A percentile compares a stretch with the other conserved stretches of the same genome.
phyloP scores from a whole-genome alignment of 73 alveolate species.

The Tetrahymena malaccensis region DNA sequence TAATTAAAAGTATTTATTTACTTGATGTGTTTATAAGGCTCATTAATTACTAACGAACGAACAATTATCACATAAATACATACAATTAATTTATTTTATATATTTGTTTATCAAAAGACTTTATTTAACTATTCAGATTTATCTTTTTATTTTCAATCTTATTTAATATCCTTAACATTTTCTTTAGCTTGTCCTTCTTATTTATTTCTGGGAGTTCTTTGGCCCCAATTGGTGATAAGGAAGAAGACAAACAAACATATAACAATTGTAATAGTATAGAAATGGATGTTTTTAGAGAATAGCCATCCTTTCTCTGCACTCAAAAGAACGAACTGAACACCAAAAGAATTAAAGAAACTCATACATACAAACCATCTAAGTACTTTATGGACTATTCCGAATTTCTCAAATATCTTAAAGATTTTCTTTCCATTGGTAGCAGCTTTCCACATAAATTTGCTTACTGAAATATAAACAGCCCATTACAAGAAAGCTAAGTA shows the following conservation, averaged over 20 bases:
- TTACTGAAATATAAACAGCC: slow-evolving; percentile 2
- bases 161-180: not conserved
- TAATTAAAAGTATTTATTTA: no score
- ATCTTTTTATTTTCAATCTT: not conserved
- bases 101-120: not conserved
- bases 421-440: not conserved
- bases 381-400: not conserved
- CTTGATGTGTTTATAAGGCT: no score
- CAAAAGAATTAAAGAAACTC: not conserved
- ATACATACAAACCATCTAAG: not conserved
- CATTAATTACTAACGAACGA: no score
- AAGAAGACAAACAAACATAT: not conserved
- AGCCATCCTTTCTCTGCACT: not conserved
- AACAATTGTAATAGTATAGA: not conserved
- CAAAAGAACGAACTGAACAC: not conserved
- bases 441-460: slow-evolving; percentile 1
- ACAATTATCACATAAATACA: no score
- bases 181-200: not conserved
- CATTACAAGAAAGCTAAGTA: slow-evolving; percentile 71
- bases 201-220: not conserved
- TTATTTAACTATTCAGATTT: not conserved
- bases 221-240: not conserved
- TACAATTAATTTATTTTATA: not conserved
- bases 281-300: not conserved
- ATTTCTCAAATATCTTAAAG: not conserved